These are phyloP conservation scores for Chalciporus sp. DNA, from an alignment of 1,284 basidiomycete genomes.

Conservation along the genomic window DNA sequence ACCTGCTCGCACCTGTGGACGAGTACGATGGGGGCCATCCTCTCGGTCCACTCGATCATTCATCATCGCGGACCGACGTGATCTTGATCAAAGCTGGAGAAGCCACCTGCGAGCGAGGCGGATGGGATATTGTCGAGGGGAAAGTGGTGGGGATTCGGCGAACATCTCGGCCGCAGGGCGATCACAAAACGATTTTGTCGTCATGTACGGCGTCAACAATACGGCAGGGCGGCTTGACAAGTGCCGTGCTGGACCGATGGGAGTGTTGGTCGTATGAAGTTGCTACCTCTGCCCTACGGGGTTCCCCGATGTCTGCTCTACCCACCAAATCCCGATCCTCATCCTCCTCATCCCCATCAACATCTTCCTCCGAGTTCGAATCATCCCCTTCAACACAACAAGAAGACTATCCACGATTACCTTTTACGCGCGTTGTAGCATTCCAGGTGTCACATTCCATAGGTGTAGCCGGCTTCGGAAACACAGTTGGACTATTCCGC, in stretches of 20 bases:
- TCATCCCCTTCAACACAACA: conserved; percentile 16
- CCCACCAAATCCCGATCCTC: conserved; percentile 24
- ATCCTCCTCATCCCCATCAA: conserved; percentile 13
- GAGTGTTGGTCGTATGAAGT: conserved; percentile 78
- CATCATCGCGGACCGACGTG: conserved; percentile 56
- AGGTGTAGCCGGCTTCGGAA: conserved; percentile 76
- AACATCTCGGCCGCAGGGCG: conserved; percentile 50
- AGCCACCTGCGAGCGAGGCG: conserved; percentile 67
- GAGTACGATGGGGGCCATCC: conserved; percentile 41
- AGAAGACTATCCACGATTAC: conserved; percentile 55
- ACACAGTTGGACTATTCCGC: conserved; percentile 71
- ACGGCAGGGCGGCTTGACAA: conserved; percentile 51
- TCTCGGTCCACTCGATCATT: conserved; percentile 40
- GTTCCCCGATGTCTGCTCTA: conserved; percentile 53
- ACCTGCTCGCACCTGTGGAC: conserved; percentile 55
- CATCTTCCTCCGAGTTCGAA: conserved; percentile 24
- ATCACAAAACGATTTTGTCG: conserved; percentile 27
- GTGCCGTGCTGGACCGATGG: conserved; percentile 73
- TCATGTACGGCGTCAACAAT: conserved; percentile 19
- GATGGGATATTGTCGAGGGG: conserved; percentile 64
- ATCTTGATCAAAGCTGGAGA: conserved; percentile 57
- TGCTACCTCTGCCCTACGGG: conserved; percentile 46
- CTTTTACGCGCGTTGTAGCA: conserved; percentile 76
- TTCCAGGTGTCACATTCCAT: conserved; percentile 50
- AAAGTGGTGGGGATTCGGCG: conserved; percentile 67